A percentile compares a stretch with the other conserved stretches of the same genome.
Conservation (phyloP, 306 rosid genomes). For the Pyrus bretschneideri region DNA sequence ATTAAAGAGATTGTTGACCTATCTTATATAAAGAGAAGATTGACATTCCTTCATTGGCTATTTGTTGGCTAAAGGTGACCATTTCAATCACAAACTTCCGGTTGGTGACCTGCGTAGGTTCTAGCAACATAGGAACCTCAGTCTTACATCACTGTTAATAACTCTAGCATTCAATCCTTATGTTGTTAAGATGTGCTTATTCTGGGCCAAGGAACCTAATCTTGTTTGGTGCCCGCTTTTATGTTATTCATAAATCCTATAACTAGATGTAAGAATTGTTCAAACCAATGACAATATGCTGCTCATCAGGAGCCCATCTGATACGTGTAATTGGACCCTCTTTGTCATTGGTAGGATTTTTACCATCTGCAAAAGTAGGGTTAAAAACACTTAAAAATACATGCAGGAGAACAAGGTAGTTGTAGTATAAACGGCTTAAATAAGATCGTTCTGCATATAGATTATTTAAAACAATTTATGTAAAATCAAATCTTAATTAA, state of each 20-base stretch:
- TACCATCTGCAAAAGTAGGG: too few species aligned
- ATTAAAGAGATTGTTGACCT: slow-evolving; percentile 33
- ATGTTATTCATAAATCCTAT: slow-evolving; percentile 60
- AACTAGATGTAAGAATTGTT: slow-evolving; percentile 57
- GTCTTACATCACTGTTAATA: slow-evolving; percentile 38
- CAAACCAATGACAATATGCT: slow-evolving; percentile 47
- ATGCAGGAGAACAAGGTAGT: too few species aligned
- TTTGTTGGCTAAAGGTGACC: slow-evolving; percentile 53
- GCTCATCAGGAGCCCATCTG: slow-evolving; percentile 66
- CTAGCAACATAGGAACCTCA: slow-evolving; percentile 38
- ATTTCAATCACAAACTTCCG: slow-evolving; percentile 61
- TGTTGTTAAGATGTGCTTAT: slow-evolving; percentile 51
- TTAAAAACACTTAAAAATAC: too few species aligned
- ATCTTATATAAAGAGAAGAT: slow-evolving; percentile 59
- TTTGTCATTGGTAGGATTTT: not conserved
- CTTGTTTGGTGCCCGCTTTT: slow-evolving; percentile 35
- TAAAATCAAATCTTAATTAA: too few species aligned
- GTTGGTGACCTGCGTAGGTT: slow-evolving; percentile 49
- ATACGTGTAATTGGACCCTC: slow-evolving; percentile 44
- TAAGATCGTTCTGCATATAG: too few species aligned
- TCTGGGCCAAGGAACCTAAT: slow-evolving; percentile 54
- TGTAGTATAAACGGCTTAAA: too few species aligned
- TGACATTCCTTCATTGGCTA: slow-evolving; percentile 64
- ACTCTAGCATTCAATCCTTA: slow-evolving; percentile 51
- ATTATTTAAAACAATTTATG: too few species aligned